A percentile compares a stretch with the other conserved stretches of the same genome.
Evolutionary conservation across 768 basidiomycete species (phyloP).

Genomic region (Hypholoma sublateritium): DNA sequence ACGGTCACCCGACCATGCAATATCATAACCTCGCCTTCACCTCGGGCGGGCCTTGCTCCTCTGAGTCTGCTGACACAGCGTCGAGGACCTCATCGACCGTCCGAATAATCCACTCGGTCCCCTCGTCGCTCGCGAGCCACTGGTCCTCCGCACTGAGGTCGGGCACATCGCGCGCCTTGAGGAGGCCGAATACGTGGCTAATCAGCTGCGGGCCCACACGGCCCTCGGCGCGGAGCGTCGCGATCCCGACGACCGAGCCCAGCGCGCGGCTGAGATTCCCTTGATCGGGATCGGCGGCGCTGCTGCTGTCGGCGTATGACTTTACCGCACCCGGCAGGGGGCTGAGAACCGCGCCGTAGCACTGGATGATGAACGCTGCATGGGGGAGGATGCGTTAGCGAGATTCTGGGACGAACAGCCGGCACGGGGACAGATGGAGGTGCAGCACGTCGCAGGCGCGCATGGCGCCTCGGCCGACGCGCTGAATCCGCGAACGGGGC

Average conservation of each 20-base stretch:
- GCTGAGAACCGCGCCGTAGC: constrained; percentile 76
- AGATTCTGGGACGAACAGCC: neutral
- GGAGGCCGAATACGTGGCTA: constrained; percentile 87
- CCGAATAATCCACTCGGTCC: constrained; percentile 85
- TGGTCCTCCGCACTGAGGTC: constrained; percentile 67
- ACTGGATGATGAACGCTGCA: constrained; percentile 84
- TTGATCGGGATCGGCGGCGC: constrained; percentile 54
- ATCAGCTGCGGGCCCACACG: constrained; percentile 84
- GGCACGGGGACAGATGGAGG: constrained; percentile 1
- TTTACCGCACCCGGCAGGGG: constrained; percentile 64
- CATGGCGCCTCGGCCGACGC: constrained; percentile 26
- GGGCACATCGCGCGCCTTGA: constrained; percentile 72
- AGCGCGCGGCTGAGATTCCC: constrained; percentile 84
- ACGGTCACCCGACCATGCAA: constrained; percentile 37
- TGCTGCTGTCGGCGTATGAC: constrained; percentile 39
- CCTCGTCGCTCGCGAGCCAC: constrained; percentile 85
- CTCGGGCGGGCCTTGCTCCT: constrained; percentile 33
- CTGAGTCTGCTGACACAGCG: constrained; percentile 50
- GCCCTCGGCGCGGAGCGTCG: constrained; percentile 82
- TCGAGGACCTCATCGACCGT: constrained; percentile 81
- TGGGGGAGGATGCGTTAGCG: constrained; percentile 13
- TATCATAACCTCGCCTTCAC: constrained; percentile 63
- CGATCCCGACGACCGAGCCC: constrained; percentile 82
- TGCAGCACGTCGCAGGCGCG: neutral
- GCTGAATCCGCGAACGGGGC: constrained; percentile 13